Evolutionary conservation across 2,329 filamentous ascomycete species (phyloP).

Genomic region (Aureobasidium sp.): DNA sequence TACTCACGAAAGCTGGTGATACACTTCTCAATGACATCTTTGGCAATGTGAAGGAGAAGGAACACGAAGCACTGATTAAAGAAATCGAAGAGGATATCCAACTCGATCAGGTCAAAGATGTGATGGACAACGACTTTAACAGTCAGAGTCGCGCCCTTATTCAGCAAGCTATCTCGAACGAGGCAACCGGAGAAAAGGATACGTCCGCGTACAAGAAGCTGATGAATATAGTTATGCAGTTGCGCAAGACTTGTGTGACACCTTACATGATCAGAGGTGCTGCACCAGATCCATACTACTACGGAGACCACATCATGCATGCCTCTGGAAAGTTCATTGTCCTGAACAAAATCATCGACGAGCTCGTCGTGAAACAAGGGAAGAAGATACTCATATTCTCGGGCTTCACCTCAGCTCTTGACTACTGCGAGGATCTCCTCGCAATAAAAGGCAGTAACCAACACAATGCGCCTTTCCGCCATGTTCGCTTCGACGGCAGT

Average conservation of each 20-base stretch:
- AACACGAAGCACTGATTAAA: conserved; percentile 32
- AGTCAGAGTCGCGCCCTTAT: conserved; percentile 40
- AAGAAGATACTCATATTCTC: conserved; percentile 54
- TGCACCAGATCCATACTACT: conserved; percentile 39
- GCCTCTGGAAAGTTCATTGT: conserved; percentile 52
- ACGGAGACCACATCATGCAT: conserved; percentile 42
- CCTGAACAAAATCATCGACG: conserved; percentile 44
- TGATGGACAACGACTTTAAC: conserved; percentile 36
- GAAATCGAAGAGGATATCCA: conserved; percentile 31
- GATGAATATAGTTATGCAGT: conserved; percentile 51
- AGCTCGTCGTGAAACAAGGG: conserved; percentile 43
- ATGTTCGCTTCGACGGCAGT: conserved; percentile 45
- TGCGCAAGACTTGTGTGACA: conserved; percentile 50
- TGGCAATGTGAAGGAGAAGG: conserved; percentile 40
- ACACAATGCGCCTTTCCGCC: conserved; percentile 33
- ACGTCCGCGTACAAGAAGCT: conserved; percentile 33
- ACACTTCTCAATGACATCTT: conserved; percentile 49
- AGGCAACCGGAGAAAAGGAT: conserved; percentile 22
- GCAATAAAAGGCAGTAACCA: conserved; percentile 37
- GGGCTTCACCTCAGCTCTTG: conserved; percentile 45
- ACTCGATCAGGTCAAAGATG: conserved; percentile 24
- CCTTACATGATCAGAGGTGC: conserved; percentile 46
- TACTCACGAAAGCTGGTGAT: conserved; percentile 50
- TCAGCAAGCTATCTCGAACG: conserved; percentile 31
- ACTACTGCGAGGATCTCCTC: conserved; percentile 48